Conservation (phyloP, 148 eudicot species). For the Nyssa sinensis region DNA sequence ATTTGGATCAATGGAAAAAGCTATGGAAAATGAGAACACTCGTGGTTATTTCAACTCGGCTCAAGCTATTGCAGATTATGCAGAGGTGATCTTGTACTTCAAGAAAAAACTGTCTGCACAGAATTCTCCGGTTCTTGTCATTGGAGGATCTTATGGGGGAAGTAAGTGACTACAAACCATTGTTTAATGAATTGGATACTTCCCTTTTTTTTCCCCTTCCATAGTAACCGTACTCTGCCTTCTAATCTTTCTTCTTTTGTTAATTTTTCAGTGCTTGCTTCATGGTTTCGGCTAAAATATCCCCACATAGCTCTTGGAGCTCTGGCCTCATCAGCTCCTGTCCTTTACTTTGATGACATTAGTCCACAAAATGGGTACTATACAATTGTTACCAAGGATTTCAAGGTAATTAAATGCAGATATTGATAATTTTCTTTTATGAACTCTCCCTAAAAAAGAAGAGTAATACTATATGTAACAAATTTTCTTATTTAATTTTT, state of each 20-base stretch:
- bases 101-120: constrained; percentile 36
- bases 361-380: constrained; percentile 40
- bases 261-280: constrained; percentile 39
- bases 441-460: no score
- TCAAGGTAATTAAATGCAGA: constrained; percentile 27
- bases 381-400: constrained; percentile 42
- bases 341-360: constrained; percentile 46
- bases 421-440: no score
- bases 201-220: no score
- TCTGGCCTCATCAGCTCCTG: constrained; percentile 57
- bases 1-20: constrained; percentile 17
- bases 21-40: constrained; percentile 5
- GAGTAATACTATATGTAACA: no score
- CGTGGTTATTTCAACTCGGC: constrained; percentile 44
- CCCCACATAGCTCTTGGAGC: constrained; percentile 60
- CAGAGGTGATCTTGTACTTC: constrained; percentile 38
- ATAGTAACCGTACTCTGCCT: no score
- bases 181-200: no score
- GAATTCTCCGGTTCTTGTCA: constrained; percentile 44
- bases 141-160: no score
- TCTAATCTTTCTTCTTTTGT: not conserved
- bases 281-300: constrained; percentile 62
- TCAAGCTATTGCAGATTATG: constrained; percentile 63
- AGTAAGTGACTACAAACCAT: constrained; percentile 5
- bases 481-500: no score